Evolutionary conservation across 208 protist species (phyloP).

Genomic region (Acanthamoeba healyi): DNA sequence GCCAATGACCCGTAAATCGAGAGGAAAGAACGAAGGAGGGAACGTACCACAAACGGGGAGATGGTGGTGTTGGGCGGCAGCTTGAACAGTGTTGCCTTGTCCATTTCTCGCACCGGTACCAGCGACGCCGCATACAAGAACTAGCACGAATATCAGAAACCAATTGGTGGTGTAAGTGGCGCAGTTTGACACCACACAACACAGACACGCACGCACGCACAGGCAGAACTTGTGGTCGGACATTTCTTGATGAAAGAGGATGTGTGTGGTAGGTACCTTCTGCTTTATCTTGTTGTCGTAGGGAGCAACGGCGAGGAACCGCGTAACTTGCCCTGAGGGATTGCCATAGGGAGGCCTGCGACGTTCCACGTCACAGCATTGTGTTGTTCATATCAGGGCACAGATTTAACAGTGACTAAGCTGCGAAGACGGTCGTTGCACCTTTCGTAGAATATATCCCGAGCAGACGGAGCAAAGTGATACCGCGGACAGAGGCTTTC

Average conservation of each 20-base stretch:
- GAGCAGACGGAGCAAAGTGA: constrained; percentile 1
- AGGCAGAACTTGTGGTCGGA: no score
- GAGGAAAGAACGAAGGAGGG: background rate
- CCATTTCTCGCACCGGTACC: background rate
- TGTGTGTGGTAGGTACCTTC: background rate
- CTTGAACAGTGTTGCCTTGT: constrained; percentile 35
- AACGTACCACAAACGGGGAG: background rate
- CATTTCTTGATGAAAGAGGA: background rate
- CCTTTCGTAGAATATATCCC: constrained; percentile 60
- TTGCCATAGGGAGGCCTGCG: constrained; percentile 12
- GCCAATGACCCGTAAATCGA: no score
- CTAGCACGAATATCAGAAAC: background rate
- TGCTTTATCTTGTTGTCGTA: constrained; percentile 62
- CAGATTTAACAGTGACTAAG: no score
- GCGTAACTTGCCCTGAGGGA: constrained; percentile 1
- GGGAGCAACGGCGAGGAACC: constrained; percentile 27
- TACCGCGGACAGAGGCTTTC: constrained; percentile 20
- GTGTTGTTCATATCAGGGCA: no score
- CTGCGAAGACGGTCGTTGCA: no score
- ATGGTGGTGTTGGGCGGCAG: constrained; percentile 44
- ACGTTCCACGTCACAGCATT: background rate
- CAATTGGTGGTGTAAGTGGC: background rate
- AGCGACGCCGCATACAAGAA: constrained; percentile 64
- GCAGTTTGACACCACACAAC: background rate
- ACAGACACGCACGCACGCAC: background rate